A percentile compares a stretch with the other conserved stretches of the same genome.
These are phyloP conservation scores for Hypoxylon sp. DNA, from an alignment of 2,329 filamentous ascomycete species.

Conservation along the genomic window DNA sequence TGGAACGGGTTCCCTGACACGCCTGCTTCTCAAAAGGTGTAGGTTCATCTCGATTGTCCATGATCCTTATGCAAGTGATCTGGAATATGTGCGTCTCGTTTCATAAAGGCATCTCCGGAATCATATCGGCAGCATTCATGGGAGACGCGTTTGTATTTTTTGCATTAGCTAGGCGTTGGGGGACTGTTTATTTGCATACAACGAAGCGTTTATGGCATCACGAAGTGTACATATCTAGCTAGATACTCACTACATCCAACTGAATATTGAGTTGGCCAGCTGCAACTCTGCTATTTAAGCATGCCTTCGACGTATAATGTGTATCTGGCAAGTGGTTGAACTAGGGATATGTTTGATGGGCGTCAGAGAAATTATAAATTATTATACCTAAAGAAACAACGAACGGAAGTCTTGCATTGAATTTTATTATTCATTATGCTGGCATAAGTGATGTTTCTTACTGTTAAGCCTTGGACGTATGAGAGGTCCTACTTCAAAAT, in stretches of 20 bases:
- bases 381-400: not conserved
- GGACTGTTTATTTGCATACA: slow-evolving; percentile 27
- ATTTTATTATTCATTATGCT: not conserved
- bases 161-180: slow-evolving; percentile 47
- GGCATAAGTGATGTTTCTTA: not conserved
- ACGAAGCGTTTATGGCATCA: slow-evolving; percentile 11
- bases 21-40: slow-evolving; percentile 22
- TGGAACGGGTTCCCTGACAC: slow-evolving; percentile 61
- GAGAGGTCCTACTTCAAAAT: not conserved
- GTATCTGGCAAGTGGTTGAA: not conserved
- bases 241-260: slow-evolving; percentile 1
- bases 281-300: not conserved
- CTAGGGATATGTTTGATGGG: not conserved
- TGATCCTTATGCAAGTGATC: not conserved
- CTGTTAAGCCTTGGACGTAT: not conserved
- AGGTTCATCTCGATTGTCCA: not conserved
- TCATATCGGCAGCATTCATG: not conserved
- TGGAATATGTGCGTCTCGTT: not conserved
- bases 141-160: slow-evolving; percentile 31
- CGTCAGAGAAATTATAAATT: not conserved
- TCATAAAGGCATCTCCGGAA: slow-evolving; percentile 8
- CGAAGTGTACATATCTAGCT: slow-evolving; percentile 25
- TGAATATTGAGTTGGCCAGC: not conserved
- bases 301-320: not conserved
- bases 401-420: not conserved